A percentile compares a stretch with the other conserved stretches of the same genome.
These are phyloP conservation scores for Cordyceps militaris DNA, from an alignment of 2,329 filamentous ascomycete genomes.

Conservation along the genomic window DNA sequence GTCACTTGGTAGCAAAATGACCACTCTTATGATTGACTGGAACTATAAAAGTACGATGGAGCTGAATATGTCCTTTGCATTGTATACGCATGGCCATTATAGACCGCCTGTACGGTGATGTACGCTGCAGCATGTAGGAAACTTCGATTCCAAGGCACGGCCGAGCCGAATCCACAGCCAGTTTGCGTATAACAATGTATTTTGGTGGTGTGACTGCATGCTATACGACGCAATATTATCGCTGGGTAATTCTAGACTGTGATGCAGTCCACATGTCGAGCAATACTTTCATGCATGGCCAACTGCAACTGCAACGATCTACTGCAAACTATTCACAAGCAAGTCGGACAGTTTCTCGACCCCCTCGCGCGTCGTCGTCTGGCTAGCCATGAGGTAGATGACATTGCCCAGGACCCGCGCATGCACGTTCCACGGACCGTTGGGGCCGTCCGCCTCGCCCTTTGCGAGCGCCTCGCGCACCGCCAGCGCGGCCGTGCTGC, in stretches of 20 bases:
- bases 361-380: slow-evolving; percentile 31
- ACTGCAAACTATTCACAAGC: not conserved
- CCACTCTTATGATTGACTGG: no score
- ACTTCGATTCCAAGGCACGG: not conserved
- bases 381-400: slow-evolving; percentile 51
- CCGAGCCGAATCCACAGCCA: not conserved
- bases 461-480: slow-evolving; percentile 32
- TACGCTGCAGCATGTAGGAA: not conserved
- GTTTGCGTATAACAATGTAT: no score
- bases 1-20: no score
- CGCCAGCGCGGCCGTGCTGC: slow-evolving; percentile 37
- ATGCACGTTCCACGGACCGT: slow-evolving; percentile 42
- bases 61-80: no score
- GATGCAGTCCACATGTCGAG: not conserved
- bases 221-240: no score
- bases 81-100: no score
- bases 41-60: no score
- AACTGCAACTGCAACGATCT: not conserved
- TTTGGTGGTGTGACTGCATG: no score
- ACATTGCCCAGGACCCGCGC: slow-evolving; percentile 51
- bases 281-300: not conserved
- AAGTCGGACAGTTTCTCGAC: slow-evolving; percentile 21
- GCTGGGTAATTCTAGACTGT: no score
- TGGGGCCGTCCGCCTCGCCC: slow-evolving; percentile 21
- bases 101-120: no score